Evolutionary conservation across 345 rosid species (phyloP).

Genomic region (Populus davidiana): DNA sequence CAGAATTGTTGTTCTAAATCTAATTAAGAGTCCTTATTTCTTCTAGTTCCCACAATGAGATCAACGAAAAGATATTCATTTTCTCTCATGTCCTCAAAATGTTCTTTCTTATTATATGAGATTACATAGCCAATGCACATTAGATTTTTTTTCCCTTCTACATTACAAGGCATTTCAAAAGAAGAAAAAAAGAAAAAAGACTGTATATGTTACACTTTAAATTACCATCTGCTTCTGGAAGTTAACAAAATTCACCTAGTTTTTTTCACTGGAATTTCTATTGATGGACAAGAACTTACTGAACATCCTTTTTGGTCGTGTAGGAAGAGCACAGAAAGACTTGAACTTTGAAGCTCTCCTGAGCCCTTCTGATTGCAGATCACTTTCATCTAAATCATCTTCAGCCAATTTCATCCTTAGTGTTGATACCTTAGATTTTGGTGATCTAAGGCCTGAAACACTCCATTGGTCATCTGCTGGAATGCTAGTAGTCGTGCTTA

Average conservation of each 20-base stretch:
- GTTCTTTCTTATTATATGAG: conserved; percentile 32
- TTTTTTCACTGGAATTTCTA: conserved; percentile 49
- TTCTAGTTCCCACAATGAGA: conserved; percentile 5
- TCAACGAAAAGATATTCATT: conserved; percentile 17
- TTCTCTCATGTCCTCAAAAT: conserved; percentile 23
- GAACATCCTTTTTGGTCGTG: conserved; percentile 45
- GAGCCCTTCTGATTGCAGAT: conserved; percentile 51
- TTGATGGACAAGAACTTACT: conserved; percentile 42
- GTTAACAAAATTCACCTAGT: conserved; percentile 34
- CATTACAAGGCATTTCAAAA: conserved; percentile 33
- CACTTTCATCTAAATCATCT: conserved; percentile 62
- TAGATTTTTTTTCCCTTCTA: conserved; percentile 31
- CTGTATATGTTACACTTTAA: conserved; percentile 31
- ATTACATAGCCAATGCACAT: conserved; percentile 49
- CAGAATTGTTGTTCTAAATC: conserved; percentile 15
- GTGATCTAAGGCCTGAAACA: conserved; percentile 82
- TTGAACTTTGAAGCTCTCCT: conserved; percentile 60
- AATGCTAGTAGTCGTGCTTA: conserved; percentile 68
- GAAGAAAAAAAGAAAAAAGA: background rate
- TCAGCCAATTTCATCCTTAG: conserved; percentile 80
- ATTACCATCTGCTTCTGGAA: conserved; percentile 27
- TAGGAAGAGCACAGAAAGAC: conserved; percentile 76
- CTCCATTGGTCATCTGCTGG: conserved; percentile 87
- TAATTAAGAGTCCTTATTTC: background rate
- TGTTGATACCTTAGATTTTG: conserved; percentile 64